phyloP scores from a whole-genome alignment of 768 basidiomycete genomes.

The Lyophyllum atratum region DNA sequence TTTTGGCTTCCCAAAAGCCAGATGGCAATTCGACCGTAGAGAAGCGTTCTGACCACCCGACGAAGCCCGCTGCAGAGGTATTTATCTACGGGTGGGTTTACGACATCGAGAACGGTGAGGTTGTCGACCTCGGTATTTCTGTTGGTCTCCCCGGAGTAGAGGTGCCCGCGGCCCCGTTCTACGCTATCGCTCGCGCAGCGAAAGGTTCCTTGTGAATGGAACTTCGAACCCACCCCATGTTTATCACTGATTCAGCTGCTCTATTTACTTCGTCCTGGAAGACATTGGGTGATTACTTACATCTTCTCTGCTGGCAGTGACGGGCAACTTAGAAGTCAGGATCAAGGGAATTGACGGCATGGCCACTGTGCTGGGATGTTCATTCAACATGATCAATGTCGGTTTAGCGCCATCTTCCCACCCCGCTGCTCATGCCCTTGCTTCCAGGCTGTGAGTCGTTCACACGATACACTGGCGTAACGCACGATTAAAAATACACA shows the following conservation, averaged over 20 bases:
- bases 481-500: no score
- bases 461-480: no score
- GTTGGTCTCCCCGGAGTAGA: constrained; percentile 35
- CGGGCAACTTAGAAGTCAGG: no score
- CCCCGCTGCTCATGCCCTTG: not conserved
- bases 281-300: no score
- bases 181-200: not conserved
- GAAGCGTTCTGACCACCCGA: not conserved
- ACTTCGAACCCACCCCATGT: not conserved
- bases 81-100: constrained; percentile 64
- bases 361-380: no score
- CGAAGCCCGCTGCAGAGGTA: constrained; percentile 19
- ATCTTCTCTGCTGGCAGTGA: no score
- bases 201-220: not conserved
- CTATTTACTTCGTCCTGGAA: not conserved
- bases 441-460: not conserved
- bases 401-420: no score
- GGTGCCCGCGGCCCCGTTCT: constrained; percentile 19
- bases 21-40: not conserved
- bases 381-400: not conserved
- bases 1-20: not conserved
- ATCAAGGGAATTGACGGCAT: no score
- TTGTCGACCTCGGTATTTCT: constrained; percentile 45
- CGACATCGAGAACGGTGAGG: constrained; percentile 51
- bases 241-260: not conserved